Evolutionary conservation across 805 yeast genomes (phyloP).

Genomic region (Saccharomyces jurei): DNA sequence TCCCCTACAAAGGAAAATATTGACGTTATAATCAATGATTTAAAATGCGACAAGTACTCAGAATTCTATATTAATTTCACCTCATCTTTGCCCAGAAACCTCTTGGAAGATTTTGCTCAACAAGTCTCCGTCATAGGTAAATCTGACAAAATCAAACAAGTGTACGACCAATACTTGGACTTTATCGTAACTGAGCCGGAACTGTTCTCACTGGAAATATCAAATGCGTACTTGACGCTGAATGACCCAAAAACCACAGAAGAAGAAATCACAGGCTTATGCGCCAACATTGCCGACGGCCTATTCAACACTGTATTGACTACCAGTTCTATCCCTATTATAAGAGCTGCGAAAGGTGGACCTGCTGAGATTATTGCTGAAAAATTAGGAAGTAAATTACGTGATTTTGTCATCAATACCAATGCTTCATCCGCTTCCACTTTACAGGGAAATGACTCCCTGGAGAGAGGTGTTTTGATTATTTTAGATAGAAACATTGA

Average conservation of each 20-base stretch:
- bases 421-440: slow-evolving; percentile 24
- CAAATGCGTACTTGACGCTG: slow-evolving; percentile 56
- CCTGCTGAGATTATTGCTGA: slow-evolving; percentile 93
- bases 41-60: slow-evolving; percentile 68
- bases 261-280: slow-evolving; percentile 57
- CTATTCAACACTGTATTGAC: slow-evolving; percentile 74
- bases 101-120: slow-evolving; percentile 83
- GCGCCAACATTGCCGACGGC: slow-evolving; percentile 70
- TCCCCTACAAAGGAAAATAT: slow-evolving; percentile 80
- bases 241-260: slow-evolving; percentile 69
- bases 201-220: slow-evolving; percentile 69
- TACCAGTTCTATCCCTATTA: slow-evolving; percentile 73
- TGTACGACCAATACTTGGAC: slow-evolving; percentile 88
- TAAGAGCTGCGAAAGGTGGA: slow-evolving; percentile 85
- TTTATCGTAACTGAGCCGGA: slow-evolving; percentile 90
- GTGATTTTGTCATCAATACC: slow-evolving; percentile 77
- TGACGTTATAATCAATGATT: slow-evolving; percentile 58
- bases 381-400: slow-evolving; percentile 69
- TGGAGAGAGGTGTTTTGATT: slow-evolving; percentile 68
- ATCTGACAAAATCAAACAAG: slow-evolving; percentile 69
- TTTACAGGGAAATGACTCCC: slow-evolving; percentile 19
- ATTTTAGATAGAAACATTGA: slow-evolving; percentile 85
- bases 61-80: slow-evolving; percentile 80
- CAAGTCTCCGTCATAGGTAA: slow-evolving; percentile 67
- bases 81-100: slow-evolving; percentile 63